Base-by-base conservation (phyloP, 2,329 filamentous ascomycete genomes). In the Cercospora beticola region DNA sequence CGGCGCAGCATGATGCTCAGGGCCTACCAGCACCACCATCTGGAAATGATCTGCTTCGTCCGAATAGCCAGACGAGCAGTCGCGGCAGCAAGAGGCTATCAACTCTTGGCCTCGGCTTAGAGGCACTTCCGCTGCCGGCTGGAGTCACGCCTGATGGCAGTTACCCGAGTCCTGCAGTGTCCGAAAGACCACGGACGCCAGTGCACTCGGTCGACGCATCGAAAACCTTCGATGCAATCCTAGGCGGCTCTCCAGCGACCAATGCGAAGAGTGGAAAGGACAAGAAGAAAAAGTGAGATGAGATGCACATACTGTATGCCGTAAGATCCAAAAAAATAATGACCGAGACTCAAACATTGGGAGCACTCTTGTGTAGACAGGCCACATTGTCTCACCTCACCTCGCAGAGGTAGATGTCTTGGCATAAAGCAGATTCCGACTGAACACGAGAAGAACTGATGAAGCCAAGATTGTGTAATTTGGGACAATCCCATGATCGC, bases 191-290 rank as follows among this genome's bases (percentile, higher is more conserved):
- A 33, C 69, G 72, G 30, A 80, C 73, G 52, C 70, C 71, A 40
- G 61, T 72, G 54, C 76, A 78, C 70, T 68, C 62, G 5, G 73
- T 78, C 6, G 77, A 79, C 71, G 62, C 81, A 16, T 82, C 68
- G 65, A 83, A 82, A 76, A 85, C 83, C 1, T 85, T 85, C 70
- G 83, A 85, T 74, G 79, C 79, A 16, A 84, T 85, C 58, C 70
- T 85, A n/a, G 62, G 62, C 14, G 52, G 33, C 14, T 79, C 76
- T 6, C 70, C 71, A 43, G 61, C 71, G 57, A 60, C 67, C 57
- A 71, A 71, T 54, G 72, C 67, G 64, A 77, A 75, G 71, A 71
- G 72, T 61, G 75, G 75, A 74, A 77, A 78, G 71, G 73, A 72
- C 63, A 76, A 74, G 74, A 77, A 78, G 71, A 74, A 72, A 60